phyloP scores from a whole-genome alignment of 768 basidiomycete species.

The Polyporus arcularius region DNA sequence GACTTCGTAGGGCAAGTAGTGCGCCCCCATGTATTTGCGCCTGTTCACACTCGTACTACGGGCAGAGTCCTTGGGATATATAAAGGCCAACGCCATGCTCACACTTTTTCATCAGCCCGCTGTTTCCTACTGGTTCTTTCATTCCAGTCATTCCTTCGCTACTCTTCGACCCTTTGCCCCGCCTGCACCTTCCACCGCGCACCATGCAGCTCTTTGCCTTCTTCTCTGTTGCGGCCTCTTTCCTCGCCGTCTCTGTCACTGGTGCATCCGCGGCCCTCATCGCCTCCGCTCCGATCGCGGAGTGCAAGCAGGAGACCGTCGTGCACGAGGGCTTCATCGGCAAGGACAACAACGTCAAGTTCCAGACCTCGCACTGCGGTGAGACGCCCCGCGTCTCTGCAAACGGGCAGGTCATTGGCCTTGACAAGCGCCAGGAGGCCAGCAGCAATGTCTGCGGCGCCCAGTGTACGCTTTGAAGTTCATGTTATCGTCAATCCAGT shows the following conservation, averaged over 20 bases:
- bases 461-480: constrained; percentile 32
- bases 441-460: constrained; percentile 43
- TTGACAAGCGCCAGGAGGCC: constrained; percentile 28
- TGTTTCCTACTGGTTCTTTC: neutral
- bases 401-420: constrained; percentile 1
- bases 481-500: neutral
- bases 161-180: neutral
- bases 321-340: constrained; percentile 38
- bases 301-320: constrained; percentile 7
- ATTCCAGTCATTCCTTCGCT: neutral
- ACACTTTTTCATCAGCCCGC: neutral
- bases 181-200: neutral
- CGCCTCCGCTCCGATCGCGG: neutral
- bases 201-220: constrained; percentile 5
- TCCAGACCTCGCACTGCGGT: constrained; percentile 37
- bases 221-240: neutral
- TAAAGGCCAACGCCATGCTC: neutral
- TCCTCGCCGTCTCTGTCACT: neutral
- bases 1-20: too few relatives aligned
- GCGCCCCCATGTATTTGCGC: too few relatives aligned
- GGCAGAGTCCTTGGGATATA: neutral
- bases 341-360: constrained; percentile 43
- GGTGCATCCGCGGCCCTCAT: constrained; percentile 1
- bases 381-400: constrained; percentile 9
- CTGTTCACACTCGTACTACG: neutral